Evolutionary conservation across 208 protist species (phyloP), one percentile per base, ranked within the genome.

Genomic region (Trypanosoma caninum): DNA sequence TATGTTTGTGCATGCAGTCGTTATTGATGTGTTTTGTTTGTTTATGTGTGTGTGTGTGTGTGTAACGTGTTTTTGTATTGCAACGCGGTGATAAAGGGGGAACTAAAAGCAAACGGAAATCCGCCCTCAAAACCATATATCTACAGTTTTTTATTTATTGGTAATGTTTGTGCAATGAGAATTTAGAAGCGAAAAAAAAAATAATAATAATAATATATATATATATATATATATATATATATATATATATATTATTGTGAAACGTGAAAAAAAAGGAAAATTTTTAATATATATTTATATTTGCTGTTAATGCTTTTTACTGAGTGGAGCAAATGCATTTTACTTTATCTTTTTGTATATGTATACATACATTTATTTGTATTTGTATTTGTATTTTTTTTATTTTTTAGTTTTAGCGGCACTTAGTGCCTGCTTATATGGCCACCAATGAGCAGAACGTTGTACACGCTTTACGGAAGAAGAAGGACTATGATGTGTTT

Each of bases 401-500:
- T 53, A 1, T 52, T 30, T 31, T 38, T 28, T 53, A 54, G 16
- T 40, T 53, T 52, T 50, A 50, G 45, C 25, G 23, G 45, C 11
- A 18, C 42, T 47, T 13, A 27, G 16, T 33, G 9, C 11, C 18
- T 6, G 16, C 14, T 37, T n/a, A 27, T 22, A 73, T 73, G 67
- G 31, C 59, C 33, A 73, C 58, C 16, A 73, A 66, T 34, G 67
- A 73, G 28, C n/a, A 20, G 27, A 52, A 31, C 51, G 35, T 73
- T 30, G 40, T 56, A 11, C 48, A 28, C 40, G 38, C 51, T 14
- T 18, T 66, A 23, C 40, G 35, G 37, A 51, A 66, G 44, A 31
- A 22, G 37, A 65, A 58, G 18, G 37, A 48, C 13, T 73, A 63
- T 27, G 67, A 66, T 59, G 53, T 59, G 27, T 64, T 73, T 53